phyloP scores from a whole-genome alignment of 1,284 basidiomycete genomes.

The Dichomitus squalens region DNA sequence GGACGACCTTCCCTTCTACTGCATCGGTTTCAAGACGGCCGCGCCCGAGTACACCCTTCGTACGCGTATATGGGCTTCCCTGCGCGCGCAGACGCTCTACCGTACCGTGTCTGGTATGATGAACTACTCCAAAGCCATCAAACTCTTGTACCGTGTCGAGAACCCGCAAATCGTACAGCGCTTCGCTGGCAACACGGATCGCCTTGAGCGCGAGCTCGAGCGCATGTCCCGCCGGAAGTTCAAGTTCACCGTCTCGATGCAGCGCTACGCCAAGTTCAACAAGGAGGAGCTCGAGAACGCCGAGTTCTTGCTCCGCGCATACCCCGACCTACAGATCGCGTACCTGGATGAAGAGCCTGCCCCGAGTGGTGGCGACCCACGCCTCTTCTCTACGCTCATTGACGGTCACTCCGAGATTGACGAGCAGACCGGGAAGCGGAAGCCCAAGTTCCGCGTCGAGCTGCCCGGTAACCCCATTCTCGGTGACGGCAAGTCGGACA shows the following conservation, averaged over 20 bases:
- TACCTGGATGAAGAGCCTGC: conserved; percentile 97
- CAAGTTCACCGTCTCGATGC: conserved; percentile 99
- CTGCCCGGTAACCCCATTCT: conserved; percentile 99
- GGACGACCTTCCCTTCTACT: conserved; percentile 99
- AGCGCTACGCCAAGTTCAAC: conserved; percentile 99
- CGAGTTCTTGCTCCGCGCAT: conserved; percentile 96
- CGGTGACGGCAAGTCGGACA: conserved; percentile 99
- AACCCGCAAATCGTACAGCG: conserved; percentile 98
- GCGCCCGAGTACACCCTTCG: conserved; percentile 98
- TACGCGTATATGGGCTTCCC: conserved; percentile 99
- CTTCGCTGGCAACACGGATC: conserved; percentile 97
- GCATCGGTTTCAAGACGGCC: conserved; percentile 99
- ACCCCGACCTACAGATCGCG: conserved; percentile 98
- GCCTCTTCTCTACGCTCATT: conserved; percentile 92
- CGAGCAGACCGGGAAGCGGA: conserved; percentile 85
- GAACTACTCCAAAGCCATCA: conserved; percentile 99
- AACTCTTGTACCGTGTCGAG: conserved; percentile 97
- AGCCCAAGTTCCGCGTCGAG: conserved; percentile 98
- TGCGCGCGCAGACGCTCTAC: conserved; percentile 97
- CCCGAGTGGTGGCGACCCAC: conserved; percentile 86
- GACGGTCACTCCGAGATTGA: conserved; percentile 98
- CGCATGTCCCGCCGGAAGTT: conserved; percentile 98
- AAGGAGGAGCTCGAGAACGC: conserved; percentile 99
- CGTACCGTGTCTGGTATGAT: conserved; percentile 99
- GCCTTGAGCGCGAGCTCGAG: conserved; percentile 95